These are phyloP conservation scores for Sporothrix brasiliensis DNA, from an alignment of 2,329 filamentous ascomycete genomes.

Conservation along the genomic window DNA sequence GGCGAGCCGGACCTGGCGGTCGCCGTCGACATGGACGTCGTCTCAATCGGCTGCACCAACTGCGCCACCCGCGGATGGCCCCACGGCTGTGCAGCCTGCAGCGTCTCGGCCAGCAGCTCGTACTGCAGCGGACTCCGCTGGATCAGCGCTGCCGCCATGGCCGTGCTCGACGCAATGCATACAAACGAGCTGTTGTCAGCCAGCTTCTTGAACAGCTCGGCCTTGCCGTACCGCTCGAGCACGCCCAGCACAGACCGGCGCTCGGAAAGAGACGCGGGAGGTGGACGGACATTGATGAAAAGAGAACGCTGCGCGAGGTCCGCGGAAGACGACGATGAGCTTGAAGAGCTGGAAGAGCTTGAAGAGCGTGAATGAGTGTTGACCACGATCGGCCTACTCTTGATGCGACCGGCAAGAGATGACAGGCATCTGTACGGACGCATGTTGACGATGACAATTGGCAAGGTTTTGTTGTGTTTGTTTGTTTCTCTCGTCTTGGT, in stretches of 20 bases:
- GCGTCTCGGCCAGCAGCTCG: constrained; percentile 43
- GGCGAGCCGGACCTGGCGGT: not conserved
- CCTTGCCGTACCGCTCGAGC: constrained; percentile 53
- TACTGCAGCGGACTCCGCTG: constrained; percentile 54
- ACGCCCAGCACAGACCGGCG: constrained; percentile 58
- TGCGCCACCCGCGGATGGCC: constrained; percentile 34
- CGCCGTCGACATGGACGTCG: not conserved
- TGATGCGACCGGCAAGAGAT: not conserved
- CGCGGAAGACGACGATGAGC: not conserved
- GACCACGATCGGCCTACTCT: no score
- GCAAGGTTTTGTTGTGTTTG: not conserved
- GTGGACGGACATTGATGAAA: constrained; percentile 55
- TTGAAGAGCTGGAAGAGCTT: not conserved
- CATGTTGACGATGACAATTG: not conserved
- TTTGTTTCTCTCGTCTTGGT: not conserved
- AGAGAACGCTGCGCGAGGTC: constrained; percentile 42
- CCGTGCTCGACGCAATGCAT: constrained; percentile 49
- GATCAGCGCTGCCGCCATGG: constrained; percentile 48
- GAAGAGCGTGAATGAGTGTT: not conserved
- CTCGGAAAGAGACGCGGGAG: constrained; percentile 56
- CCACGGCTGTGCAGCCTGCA: constrained; percentile 36
- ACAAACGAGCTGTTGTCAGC: constrained; percentile 54
- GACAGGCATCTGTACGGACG: not conserved
- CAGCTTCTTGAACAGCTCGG: constrained; percentile 58
- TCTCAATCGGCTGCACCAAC: constrained; percentile 35